Percentiles rank a stretch among this genome's conserved stretches.
Conservation (phyloP, 2,329 filamentous ascomycete species). For the Fusarium multiceps region DNA sequence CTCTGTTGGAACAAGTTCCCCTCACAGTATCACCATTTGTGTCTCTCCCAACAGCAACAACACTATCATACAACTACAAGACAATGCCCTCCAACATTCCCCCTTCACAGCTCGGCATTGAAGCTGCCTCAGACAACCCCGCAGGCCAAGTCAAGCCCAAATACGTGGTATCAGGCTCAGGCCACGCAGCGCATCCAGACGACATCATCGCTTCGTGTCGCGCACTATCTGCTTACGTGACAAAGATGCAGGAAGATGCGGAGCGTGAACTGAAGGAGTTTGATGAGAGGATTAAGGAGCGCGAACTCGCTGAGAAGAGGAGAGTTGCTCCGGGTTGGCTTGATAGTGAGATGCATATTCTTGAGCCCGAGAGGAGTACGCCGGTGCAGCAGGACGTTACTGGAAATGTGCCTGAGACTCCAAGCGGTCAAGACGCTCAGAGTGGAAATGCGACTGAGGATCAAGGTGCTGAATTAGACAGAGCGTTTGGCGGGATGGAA, state of each 20-base stretch:
- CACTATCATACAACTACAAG: conserved; percentile 95
- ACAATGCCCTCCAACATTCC: conserved; percentile 88
- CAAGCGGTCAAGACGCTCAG: conserved; percentile 23
- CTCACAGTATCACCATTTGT: conserved; percentile 95
- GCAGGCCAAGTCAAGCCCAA: conserved; percentile 62
- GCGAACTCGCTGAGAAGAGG: conserved; percentile 82
- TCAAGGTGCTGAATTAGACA: conserved; percentile 67
- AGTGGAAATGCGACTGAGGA: conserved; percentile 54
- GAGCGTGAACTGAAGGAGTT: conserved; percentile 75
- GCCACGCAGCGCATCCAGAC: conserved; percentile 86
- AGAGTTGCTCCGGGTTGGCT: conserved; percentile 84
- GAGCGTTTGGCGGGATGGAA: conserved; percentile 65
- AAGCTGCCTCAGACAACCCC: conserved; percentile 52
- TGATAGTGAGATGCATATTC: conserved; percentile 75
- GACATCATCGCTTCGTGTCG: conserved; percentile 86
- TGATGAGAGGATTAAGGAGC: conserved; percentile 71
- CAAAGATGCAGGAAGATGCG: conserved; percentile 74
- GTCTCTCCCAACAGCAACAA: conserved; percentile 87
- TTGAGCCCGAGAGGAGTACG: conserved; percentile 71
- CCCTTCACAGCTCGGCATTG: conserved; percentile 51
- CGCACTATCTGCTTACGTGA: conserved; percentile 80
- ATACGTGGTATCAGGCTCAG: conserved; percentile 82
- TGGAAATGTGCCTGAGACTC: conserved; percentile 26
- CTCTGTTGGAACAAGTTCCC: conserved; percentile 89
- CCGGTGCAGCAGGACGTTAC: conserved; percentile 46